phyloP scores from a whole-genome alignment of 164 flowering plant genomes.

The Sedum album region DNA sequence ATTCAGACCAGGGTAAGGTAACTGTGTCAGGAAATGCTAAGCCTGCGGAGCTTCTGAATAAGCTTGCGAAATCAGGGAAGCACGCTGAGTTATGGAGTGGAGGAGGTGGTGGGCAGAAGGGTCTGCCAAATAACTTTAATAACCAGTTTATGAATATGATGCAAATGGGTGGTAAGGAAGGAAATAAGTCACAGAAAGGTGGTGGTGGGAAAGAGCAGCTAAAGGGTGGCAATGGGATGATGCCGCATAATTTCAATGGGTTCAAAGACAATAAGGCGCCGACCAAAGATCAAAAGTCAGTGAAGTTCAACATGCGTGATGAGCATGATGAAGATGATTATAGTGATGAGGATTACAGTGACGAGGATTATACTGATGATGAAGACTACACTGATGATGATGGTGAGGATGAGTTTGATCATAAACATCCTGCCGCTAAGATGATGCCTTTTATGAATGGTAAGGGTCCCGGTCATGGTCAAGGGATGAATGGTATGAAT shows the following conservation, averaged over 20 bases:
- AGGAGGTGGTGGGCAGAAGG: constrained; percentile 8
- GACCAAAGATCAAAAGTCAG: constrained; percentile 37
- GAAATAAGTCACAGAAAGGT: constrained; percentile 25
- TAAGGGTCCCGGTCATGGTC: constrained; percentile 14
- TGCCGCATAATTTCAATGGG: not conserved
- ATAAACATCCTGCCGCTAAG: constrained; percentile 7
- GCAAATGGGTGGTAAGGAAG: constrained; percentile 13
- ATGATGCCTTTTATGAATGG: constrained; percentile 17
- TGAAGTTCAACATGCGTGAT: constrained; percentile 31
- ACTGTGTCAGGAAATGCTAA: constrained; percentile 28
- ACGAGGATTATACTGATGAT: constrained; percentile 22
- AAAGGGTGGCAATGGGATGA: not conserved
- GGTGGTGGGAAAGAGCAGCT: constrained; percentile 18
- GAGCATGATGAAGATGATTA: constrained; percentile 28
- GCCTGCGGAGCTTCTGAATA: constrained; percentile 20
- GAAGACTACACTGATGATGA: constrained; percentile 17
- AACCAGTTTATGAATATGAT: constrained; percentile 26
- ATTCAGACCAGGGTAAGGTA: constrained; percentile 26
- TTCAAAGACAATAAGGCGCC: not conserved
- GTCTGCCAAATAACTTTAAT: constrained; percentile 18
- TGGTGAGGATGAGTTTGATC: constrained; percentile 13
- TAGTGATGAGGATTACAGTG: constrained; percentile 29
- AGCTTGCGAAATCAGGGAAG: constrained; percentile 29
- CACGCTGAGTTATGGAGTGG: constrained; percentile 28
- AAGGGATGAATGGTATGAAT: constrained; percentile 16